Evolutionary conservation across 176 grass and related monocot genomes (phyloP), one percentile per base, ranked within the genome.

Genomic region (Ensete glaucum): DNA sequence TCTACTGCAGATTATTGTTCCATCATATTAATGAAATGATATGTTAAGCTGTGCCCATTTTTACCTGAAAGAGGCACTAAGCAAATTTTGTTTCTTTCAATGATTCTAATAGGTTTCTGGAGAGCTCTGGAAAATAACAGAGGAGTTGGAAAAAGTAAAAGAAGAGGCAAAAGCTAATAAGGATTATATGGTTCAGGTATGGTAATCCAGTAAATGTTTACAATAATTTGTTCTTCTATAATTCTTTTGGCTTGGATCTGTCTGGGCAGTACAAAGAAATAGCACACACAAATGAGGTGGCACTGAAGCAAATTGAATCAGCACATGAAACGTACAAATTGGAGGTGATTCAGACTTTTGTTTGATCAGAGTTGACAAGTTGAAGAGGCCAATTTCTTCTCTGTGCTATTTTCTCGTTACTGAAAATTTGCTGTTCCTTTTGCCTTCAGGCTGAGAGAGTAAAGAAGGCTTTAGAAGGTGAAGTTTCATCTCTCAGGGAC

Each of bases 191-290:
- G 65, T 91, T 71, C 95, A 99, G 91, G 95, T 99, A 10, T 19
- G 11, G 1, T 56, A 43, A 34, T 67, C 51, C 34, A 43, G 34
- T 43, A 43, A 43, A 43, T 43, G 34, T 6, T 43, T 43, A 43
- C 5, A 43, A 43, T 83, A 62, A 11, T 50, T 56, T 64, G n/a
- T 21, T 50, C 69, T 55, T 84, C 69, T 74, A 52, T 64, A 72
- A 53, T 48, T 49, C 9, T 22, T 12, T 86, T 81, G 29, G 16
- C 52, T 77, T 77, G 51, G 19, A 75, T 74, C 16, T 70, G 88
- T 20, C 50, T 75, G n/a, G 79, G 57, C 83, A 99, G 95, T 99
- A 94, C 85, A 99, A 99, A 85, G 95, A 91, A 89, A 99, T 99
- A 67, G 86, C 95, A 51, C 76, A 82, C 74, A 91, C 84, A 65